Percentiles rank a stretch among this genome's conserved stretches.
These are phyloP conservation scores for Ganoderma boninense DNA, from an alignment of 1,284 basidiomycete species.

Conservation along the genomic window DNA sequence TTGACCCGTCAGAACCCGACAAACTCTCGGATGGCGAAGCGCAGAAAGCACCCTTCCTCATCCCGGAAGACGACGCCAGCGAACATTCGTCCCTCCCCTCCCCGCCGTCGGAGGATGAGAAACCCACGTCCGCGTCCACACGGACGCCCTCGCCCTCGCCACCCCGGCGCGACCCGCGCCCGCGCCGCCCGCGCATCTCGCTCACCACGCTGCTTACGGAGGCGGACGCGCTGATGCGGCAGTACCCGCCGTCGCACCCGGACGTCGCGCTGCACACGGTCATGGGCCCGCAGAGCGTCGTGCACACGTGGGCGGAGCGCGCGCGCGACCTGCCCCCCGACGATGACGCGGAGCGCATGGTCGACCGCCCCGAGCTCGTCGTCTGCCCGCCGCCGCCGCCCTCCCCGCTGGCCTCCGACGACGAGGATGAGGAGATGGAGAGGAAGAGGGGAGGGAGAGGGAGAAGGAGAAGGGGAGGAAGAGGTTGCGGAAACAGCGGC, in stretches of 20 bases:
- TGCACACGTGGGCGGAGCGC: constrained; percentile 66
- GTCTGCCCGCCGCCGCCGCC: constrained; percentile 47
- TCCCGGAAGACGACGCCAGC: not conserved
- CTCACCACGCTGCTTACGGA: constrained; percentile 51
- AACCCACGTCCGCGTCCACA: constrained; percentile 15
- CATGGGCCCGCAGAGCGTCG: constrained; percentile 73
- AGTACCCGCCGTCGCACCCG: constrained; percentile 56
- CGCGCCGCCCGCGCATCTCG: constrained; percentile 43
- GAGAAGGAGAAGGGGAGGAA: constrained; percentile 33
- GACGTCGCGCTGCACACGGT: constrained; percentile 61
- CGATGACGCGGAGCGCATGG: constrained; percentile 70
- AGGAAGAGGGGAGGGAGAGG: constrained; percentile 29
- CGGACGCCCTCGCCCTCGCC: constrained; percentile 28
- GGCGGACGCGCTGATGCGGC: constrained; percentile 52
- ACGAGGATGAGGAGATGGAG: constrained; percentile 36
- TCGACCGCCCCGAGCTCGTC: constrained; percentile 59
- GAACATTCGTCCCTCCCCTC: not conserved
- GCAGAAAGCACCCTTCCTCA: not conserved
- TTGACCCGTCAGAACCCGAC: constrained; percentile 12
- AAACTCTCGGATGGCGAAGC: not conserved
- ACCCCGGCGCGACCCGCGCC: constrained; percentile 16
- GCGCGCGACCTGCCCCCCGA: constrained; percentile 52
- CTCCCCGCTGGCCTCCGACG: constrained; percentile 38
- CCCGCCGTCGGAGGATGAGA: constrained; percentile 14
- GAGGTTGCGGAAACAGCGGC: constrained; percentile 39